Evolutionary conservation across 75 land plant species (phyloP).

Genomic region (Chamaecyparis obtusa): DNA sequence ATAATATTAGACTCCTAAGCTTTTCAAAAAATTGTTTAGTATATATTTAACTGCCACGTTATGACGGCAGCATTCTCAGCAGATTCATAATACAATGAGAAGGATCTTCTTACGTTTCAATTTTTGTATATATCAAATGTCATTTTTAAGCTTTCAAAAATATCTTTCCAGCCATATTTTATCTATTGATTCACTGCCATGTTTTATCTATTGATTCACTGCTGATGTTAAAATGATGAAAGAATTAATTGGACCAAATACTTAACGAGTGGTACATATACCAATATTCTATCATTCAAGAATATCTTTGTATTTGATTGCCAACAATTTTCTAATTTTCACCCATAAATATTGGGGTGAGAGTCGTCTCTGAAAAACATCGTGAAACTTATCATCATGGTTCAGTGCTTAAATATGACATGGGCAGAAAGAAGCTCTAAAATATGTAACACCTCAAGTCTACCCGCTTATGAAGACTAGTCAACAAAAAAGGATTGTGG

Average conservation of each 20-base stretch:
- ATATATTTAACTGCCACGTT: no score
- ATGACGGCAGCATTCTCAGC: no score
- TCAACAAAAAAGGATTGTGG: no score
- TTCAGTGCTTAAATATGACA: neutral
- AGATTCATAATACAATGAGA: neutral
- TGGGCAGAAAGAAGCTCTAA: slow-evolving; percentile 6
- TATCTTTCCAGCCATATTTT: neutral
- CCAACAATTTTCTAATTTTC: neutral
- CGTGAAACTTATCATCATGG: neutral
- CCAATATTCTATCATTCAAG: neutral
- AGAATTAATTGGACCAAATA: neutral
- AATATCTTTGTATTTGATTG: neutral
- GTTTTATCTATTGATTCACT: neutral
- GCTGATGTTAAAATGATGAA: neutral
- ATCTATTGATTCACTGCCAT: neutral
- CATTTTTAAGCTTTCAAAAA: neutral
- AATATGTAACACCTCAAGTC: neutral
- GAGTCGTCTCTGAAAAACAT: neutral
- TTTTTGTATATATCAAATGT: neutral
- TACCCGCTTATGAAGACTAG: no score
- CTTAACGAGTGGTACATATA: neutral
- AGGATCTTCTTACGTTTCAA: neutral
- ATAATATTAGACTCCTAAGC: no score
- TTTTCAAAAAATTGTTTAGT: no score
- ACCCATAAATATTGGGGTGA: neutral